These are phyloP conservation scores for Phytophthora constricta DNA, from an alignment of 352 stramenopile genomes.

Conservation along the genomic window DNA sequence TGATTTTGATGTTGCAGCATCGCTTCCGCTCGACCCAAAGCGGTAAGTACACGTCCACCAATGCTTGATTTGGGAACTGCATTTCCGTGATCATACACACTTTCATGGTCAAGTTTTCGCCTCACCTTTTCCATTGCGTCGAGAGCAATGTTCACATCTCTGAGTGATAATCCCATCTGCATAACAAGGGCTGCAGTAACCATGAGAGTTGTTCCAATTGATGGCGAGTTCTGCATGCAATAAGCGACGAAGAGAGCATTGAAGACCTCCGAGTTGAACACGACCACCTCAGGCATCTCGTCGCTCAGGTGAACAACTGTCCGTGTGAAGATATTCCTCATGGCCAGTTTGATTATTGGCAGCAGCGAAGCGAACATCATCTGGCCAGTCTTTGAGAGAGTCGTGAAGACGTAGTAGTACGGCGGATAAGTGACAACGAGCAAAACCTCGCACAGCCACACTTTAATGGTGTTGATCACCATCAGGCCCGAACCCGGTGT, in stretches of 20 bases:
- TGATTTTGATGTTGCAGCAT: conserved; percentile 12
- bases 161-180: conserved; percentile 16
- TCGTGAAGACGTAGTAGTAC: conserved; percentile 24
- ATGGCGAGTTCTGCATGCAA: conserved; percentile 38
- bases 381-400: conserved; percentile 7
- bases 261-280: conserved; percentile 28
- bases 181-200: conserved; percentile 22
- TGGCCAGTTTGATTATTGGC: conserved; percentile 23
- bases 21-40: conserved; percentile 15
- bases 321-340: conserved; percentile 14
- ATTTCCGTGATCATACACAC: conserved; percentile 6
- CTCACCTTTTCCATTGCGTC: conserved; percentile 9
- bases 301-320: conserved; percentile 7
- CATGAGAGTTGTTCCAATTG: conserved; percentile 22
- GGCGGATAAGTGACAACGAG: conserved; percentile 22
- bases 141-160: conserved; percentile 24
- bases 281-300: conserved; percentile 4
- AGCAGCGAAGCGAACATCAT: conserved; percentile 22
- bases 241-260: conserved; percentile 34
- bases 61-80: conserved; percentile 10
- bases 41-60: conserved; percentile 2
- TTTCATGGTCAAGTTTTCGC: conserved; percentile 12
- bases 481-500: background rate
- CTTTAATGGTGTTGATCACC: conserved; percentile 6
- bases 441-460: background rate